phyloP scores from a whole-genome alignment of 139 green algal genomes.

The Pleodorina starrii region DNA sequence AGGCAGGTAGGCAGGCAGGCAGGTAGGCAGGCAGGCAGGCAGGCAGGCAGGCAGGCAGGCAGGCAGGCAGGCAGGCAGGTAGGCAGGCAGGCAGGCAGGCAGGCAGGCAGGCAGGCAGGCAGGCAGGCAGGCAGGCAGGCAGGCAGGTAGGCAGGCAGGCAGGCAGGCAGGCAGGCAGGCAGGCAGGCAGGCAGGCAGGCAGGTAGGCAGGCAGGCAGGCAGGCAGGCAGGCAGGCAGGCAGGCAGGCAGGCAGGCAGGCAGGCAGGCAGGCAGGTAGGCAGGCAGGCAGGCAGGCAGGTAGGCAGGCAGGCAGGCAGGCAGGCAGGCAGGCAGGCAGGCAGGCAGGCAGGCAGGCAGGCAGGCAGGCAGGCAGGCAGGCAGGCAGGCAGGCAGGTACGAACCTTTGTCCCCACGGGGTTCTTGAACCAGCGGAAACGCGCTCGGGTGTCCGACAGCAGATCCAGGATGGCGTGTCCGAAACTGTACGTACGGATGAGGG shows the following conservation, averaged over 20 bases:
- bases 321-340: background rate
- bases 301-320: background rate
- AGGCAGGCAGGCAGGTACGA: background rate
- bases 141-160: too few relatives aligned
- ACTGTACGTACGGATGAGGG: background rate
- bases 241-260: background rate
- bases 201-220: background rate
- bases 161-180: too few relatives aligned
- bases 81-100: too few relatives aligned
- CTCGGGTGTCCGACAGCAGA: slow-evolving; percentile 66
- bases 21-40: too few relatives aligned
- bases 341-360: background rate
- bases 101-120: too few relatives aligned
- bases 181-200: too few relatives aligned
- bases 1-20: too few relatives aligned
- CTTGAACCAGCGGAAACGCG: slow-evolving; percentile 46
- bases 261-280: background rate
- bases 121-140: too few relatives aligned
- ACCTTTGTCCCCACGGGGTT: slow-evolving; percentile 34
- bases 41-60: too few relatives aligned
- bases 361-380: background rate
- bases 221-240: background rate
- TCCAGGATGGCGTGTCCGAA: slow-evolving; percentile 79
- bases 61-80: too few relatives aligned
- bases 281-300: background rate